phyloP scores from a whole-genome alignment of 768 basidiomycete genomes.

The Cyclocybe cylindracea region DNA sequence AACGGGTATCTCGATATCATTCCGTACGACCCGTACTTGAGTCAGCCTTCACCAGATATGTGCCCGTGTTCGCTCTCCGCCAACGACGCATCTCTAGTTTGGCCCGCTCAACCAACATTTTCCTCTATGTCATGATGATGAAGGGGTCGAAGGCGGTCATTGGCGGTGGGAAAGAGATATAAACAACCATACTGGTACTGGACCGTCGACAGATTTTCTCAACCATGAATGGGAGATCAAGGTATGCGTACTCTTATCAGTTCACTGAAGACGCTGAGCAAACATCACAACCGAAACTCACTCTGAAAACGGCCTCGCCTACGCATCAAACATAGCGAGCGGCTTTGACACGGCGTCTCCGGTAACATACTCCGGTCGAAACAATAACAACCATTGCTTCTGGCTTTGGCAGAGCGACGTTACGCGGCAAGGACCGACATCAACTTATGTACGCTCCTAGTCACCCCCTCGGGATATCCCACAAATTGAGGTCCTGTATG shows the following conservation, averaged over 20 bases:
- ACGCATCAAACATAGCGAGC: too few species aligned
- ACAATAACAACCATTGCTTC: too few species aligned
- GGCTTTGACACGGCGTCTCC: too few species aligned
- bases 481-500: too few species aligned
- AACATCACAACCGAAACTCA: conserved; percentile 38
- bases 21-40: too few species aligned
- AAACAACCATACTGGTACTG: conserved; percentile 61
- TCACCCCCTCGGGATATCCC: too few species aligned
- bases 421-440: too few species aligned
- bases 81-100: conserved; percentile 27
- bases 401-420: too few species aligned
- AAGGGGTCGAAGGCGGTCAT: conserved; percentile 59
- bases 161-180: conserved; percentile 50
- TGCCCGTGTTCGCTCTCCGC: conserved; percentile 51
- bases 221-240: conserved; percentile 61
- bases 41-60: conserved; percentile 40
- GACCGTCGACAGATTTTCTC: conserved; percentile 62
- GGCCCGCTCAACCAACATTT: neutral
- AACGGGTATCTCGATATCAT: neutral
- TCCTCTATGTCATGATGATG: conserved; percentile 53
- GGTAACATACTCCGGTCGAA: too few species aligned
- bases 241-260: conserved; percentile 34
- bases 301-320: conserved; percentile 56
- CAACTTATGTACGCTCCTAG: too few species aligned
- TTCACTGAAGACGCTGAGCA: neutral